Evolutionary conservation across 495 filamentous ascomycete species (phyloP).

Genomic region (Xeromyces bisporus): DNA sequence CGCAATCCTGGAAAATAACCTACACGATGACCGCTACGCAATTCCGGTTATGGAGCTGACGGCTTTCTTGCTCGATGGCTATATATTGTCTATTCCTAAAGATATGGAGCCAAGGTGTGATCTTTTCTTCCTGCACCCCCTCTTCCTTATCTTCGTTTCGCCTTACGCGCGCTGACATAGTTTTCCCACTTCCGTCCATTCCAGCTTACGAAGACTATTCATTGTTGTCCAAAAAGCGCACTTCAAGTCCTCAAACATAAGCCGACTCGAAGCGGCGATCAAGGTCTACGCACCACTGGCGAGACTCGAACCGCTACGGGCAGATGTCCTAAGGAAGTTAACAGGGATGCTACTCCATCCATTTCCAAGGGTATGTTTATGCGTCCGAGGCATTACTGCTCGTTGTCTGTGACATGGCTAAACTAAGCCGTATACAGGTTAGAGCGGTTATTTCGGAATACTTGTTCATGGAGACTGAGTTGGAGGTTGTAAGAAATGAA

Average conservation of each 20-base stretch:
- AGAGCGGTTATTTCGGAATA: constrained; percentile 22
- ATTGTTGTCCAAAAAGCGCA: constrained; percentile 56
- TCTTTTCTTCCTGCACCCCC: not conserved
- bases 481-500: constrained; percentile 18
- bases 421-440: constrained; percentile 12
- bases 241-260: constrained; percentile 63
- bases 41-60: constrained; percentile 61
- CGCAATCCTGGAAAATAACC: constrained; percentile 25
- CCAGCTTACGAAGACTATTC: constrained; percentile 44
- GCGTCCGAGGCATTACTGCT: not conserved
- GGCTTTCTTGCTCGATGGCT: constrained; percentile 50
- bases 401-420: not conserved
- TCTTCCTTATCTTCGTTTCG: not conserved
- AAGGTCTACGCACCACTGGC: constrained; percentile 57
- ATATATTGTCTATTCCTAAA: constrained; percentile 7
- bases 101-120: constrained; percentile 9
- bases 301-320: constrained; percentile 17
- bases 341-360: constrained; percentile 44
- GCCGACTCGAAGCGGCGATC: constrained; percentile 61
- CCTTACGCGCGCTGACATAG: not conserved
- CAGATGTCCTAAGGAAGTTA: constrained; percentile 37
- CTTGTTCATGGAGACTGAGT: constrained; percentile 19
- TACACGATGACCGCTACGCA: constrained; percentile 49
- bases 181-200: constrained; percentile 2
- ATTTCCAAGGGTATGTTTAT: constrained; percentile 38